phyloP scores from a whole-genome alignment of 768 basidiomycete genomes.

The Leucosporidium scottii region DNA sequence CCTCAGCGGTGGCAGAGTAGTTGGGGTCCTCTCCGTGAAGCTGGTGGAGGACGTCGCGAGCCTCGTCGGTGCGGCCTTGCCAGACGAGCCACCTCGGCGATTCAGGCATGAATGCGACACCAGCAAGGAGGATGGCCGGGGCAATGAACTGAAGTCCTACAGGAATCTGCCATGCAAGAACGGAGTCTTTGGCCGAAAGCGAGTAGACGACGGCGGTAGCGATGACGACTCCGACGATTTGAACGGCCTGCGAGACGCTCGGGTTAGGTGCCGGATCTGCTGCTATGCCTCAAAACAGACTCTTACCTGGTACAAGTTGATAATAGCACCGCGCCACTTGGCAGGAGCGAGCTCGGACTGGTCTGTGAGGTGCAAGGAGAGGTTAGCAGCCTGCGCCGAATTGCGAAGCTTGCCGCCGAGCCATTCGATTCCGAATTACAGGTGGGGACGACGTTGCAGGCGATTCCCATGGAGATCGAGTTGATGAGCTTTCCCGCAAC shows the following conservation, averaged over 20 bases:
- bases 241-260: constrained; percentile 20
- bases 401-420: background rate
- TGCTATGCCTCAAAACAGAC: background rate
- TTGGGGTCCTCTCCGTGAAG: background rate
- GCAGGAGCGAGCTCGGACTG: constrained; percentile 8
- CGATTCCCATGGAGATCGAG: constrained; percentile 32
- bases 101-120: constrained; percentile 6
- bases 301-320: constrained; percentile 27
- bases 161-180: constrained; percentile 18
- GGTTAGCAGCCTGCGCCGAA: background rate
- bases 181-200: constrained; percentile 5
- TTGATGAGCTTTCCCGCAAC: constrained; percentile 35
- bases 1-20: constrained; percentile 2
- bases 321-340: constrained; percentile 28
- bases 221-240: constrained; percentile 36
- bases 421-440: constrained; percentile 26
- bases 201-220: constrained; percentile 34
- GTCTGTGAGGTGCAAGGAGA: background rate
- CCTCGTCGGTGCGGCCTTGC: constrained; percentile 19
- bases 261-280: too few relatives aligned
- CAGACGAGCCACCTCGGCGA: constrained; percentile 25
- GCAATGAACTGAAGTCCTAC: constrained; percentile 20
- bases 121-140: constrained; percentile 7
- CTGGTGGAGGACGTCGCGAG: background rate
- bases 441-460: constrained; percentile 29